Evolutionary conservation across 371 early-diverging fungal species (phyloP).

Genomic region (Parasitella parasitica): DNA sequence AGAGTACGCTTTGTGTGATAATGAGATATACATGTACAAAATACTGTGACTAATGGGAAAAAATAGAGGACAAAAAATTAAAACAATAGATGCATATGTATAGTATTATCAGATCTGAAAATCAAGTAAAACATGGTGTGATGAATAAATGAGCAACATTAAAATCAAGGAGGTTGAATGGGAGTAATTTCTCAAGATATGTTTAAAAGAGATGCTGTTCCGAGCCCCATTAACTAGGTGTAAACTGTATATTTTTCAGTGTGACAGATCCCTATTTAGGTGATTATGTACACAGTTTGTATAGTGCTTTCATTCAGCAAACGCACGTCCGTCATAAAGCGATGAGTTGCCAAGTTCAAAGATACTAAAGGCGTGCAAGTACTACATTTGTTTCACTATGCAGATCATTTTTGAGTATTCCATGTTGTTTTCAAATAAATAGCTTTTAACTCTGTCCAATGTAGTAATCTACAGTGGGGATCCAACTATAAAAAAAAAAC

Average conservation of each 20-base stretch:
- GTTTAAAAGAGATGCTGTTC: conserved; percentile 7
- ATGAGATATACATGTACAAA: background rate
- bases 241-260: conserved; percentile 6
- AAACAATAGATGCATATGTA: background rate
- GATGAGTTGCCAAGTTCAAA: background rate
- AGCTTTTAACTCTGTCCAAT: conserved; percentile 1
- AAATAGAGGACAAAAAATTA: background rate
- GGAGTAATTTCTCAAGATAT: background rate
- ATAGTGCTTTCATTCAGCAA: background rate
- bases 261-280: conserved; percentile 27
- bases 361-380: background rate
- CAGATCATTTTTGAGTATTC: background rate
- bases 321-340: conserved; percentile 20
- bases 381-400: conserved; percentile 1
- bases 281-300: conserved; percentile 14
- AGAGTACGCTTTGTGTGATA: background rate
- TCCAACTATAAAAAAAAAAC: background rate
- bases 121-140: background rate
- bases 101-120: background rate
- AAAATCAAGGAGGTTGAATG: background rate
- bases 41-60: conserved; percentile 23
- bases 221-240: conserved; percentile 9
- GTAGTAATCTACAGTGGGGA: background rate
- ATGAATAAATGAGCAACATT: background rate
- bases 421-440: too few relatives aligned